Base-by-base conservation (phyloP, 306 rosid species). In the Purshia tridentata region DNA sequence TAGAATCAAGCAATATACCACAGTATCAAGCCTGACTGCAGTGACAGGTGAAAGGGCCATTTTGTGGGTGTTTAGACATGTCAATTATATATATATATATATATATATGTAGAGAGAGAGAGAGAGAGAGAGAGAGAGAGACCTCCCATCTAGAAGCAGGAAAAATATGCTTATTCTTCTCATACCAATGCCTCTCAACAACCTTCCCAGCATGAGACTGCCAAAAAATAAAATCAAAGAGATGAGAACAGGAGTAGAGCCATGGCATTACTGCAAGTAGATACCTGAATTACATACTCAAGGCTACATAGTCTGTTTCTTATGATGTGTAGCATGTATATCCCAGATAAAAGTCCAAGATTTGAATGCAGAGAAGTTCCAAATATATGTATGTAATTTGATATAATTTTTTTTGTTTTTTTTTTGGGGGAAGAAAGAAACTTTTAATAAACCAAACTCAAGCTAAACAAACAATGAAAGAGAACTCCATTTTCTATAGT, bases 111-210 rank as follows among this genome's bases (percentile, higher is more conserved):
- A 18, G 20, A 52, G 1, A 16, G 14, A 40, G n/a, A 6, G 18
- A 41, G 52, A 18, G 20, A 46, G 42, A 57, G 35, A 49, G 12
- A 55, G 45, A 40, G 15, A 41, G 20, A 52, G 15, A 73, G 56
- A 89, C 97, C 96, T 91, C 96, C 98, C 97, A 94, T 91, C 97
- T 94, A 69, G 98, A 94, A 77, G 98, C 97, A 50, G 97, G 98
- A 77, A 91, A 94, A 60, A 94, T 94, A 78, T 89, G 97, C 86
- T 94, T 94, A 87, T 94, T 91, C 90, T 89, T 94, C 82, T 94
- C 98, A 67, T 91, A 94, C 98, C 97, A 94, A 73, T 94, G 98
- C 87, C 96, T 88, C 88, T 91, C 95, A 19, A 91, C 98, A 72
- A 94, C 98, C 73, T 94, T 94, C 68, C 98, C 98, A 60, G 95